Evolutionary conservation across 768 basidiomycete species (phyloP), one percentile per base, ranked within the genome.

Genomic region (Boletus rubropictus): DNA sequence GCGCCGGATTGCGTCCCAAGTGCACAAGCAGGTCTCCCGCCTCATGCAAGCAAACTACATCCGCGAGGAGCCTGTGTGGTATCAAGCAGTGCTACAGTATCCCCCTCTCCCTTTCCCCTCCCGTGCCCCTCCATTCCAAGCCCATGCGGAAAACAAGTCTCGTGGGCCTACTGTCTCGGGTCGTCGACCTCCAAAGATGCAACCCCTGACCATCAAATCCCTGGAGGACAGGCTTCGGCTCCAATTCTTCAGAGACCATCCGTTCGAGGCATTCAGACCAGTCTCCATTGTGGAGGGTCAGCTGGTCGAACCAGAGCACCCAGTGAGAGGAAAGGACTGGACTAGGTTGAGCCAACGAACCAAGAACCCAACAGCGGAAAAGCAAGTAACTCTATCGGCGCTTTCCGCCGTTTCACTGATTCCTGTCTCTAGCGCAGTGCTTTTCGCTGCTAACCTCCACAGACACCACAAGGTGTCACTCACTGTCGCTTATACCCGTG

Each of bases 171-270:
- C 64, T 43, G 46, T 32, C 33, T 48, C 58, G 29, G 44, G 51
- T 49, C 62, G 66, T 44, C 68, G 68, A 34, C 56, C 71, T 29
- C 68, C 68, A 35, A 70, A 71, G 38, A 67, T 71, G 24, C 69
- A 68, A 22, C 84, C 86, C 1, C 50, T 77, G 39, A 76, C 78
- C 10, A 76, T 98, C 42, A 72, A 73, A 44, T 96, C 93, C 62
- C 49, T 86, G 33, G 91, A 95, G 62, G 96, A 99, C 65, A 74
- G 78, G 51, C 72, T 98, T 48, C 82, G 96, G 29, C 75, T 81
- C 45, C 89, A 89, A 64, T 98, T 99, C 75, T 98, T 94, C 73
- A 73, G 75, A 34, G 96, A 99, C 71, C 94, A 96, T 64, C 93
- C 96, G 7, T 96, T 96, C 61, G 94, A 99, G 69, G 86, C 91